Evolutionary conservation across 352 stramenopile species (phyloP), one percentile per base, ranked within the genome.

Genomic region (Globisporangium mamillatum): DNA sequence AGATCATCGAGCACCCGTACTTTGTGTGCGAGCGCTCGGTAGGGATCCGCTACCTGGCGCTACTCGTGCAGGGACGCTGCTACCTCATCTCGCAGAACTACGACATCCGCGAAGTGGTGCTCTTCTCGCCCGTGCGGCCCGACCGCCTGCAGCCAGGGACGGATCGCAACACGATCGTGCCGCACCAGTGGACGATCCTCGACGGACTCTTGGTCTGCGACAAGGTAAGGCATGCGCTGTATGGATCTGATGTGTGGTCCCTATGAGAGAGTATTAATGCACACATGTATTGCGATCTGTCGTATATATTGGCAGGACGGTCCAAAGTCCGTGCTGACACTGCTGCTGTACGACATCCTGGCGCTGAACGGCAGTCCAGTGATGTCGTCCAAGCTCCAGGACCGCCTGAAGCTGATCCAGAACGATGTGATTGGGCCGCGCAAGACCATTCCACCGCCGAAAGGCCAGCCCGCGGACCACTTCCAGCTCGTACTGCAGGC

Each of bases 151-250:
- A 92, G 72, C 86, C 85, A 0, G 84, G 86, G 32, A 78, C 85
- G 38, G 88, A 94, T 54, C 83, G 88, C 38, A 90, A 80, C 68
- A 79, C 78, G 1, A 77, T 91, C 56, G 82, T 92, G 52, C 81
- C 85, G 32, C 88, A 96, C 69, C 86, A 94, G 70, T 96, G 88
- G 88, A 96, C 88, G n/a, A 86, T 96, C 60, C 74, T 96, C 38
- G 88, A 96, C 63, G 88, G 88, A 14, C 75, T 91, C 55, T 74
- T 96, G 44, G 88, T 96, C 61, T 88, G 81, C 56, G 84, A 96
- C 63, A 92, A 93, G 70, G 72, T 77, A 54, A 6, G 58, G 65
- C 4, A 3, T 56, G 6, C n/a, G 22, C 25, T 59, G 12, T 56
- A 14, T 18, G 27, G 8, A 12, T 58, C 14, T 59, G 7, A 9